Evolutionary conservation across 2,329 filamentous ascomycete species (phyloP).

Genomic region (Cladobotryum mycophilum): DNA sequence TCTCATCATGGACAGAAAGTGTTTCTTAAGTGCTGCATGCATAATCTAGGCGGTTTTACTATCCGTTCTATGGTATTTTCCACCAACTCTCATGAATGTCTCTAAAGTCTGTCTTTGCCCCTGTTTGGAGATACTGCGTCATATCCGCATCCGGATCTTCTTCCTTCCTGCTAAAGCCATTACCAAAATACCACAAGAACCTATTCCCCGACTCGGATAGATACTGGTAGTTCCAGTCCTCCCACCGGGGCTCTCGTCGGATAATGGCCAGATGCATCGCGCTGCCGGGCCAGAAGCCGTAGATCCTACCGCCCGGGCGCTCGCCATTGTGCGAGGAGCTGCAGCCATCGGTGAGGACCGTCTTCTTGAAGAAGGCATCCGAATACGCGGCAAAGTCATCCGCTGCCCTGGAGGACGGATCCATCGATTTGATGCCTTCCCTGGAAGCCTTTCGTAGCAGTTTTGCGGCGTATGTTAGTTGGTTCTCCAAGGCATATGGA

Average conservation of each 20-base stretch:
- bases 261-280: slow-evolving; percentile 56
- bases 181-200: slow-evolving; percentile 60
- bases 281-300: slow-evolving; percentile 65
- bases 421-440: slow-evolving; percentile 51
- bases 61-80: slow-evolving; percentile 30
- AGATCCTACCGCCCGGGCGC: slow-evolving; percentile 51
- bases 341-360: slow-evolving; percentile 55
- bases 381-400: no score
- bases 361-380: slow-evolving; percentile 42
- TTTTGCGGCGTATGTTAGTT: no score
- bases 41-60: no score
- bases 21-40: no score
- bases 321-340: slow-evolving; percentile 66
- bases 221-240: slow-evolving; percentile 49
- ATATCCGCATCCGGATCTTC: slow-evolving; percentile 48
- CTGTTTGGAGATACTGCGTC: slow-evolving; percentile 55
- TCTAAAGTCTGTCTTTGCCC: slow-evolving; percentile 51
- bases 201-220: slow-evolving; percentile 39
- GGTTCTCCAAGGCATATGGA: no score
- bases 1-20: no score
- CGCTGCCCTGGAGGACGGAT: no score
- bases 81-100: slow-evolving; percentile 65
- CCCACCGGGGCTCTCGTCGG: slow-evolving; percentile 44
- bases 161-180: slow-evolving; percentile 59
- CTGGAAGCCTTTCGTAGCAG: slow-evolving; percentile 57